Evolutionary conservation across 768 basidiomycete genomes (phyloP), one percentile per base, ranked within the genome.

Genomic region (Naganishia friedmannii): DNA sequence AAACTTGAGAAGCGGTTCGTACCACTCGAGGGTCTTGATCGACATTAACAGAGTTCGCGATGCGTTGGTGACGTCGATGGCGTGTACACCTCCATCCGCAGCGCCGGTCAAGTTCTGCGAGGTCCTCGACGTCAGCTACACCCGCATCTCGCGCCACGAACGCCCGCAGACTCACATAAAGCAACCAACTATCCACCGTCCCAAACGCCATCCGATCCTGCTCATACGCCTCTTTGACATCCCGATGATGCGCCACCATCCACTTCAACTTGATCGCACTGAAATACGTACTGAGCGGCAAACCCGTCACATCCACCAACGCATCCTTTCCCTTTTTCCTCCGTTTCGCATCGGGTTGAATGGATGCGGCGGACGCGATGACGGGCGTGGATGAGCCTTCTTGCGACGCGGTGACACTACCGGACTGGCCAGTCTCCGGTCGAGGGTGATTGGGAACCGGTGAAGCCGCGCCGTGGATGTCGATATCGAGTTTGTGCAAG

Each of bases 231-330:
- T 86, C 84, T 39, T 84, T 81, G 67, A 98, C 92, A 34, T 88
- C 86, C 3, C 85, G 84, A 77, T 89, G 82, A 78, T 97, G 88
- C 79, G 95, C 90, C 72, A 95, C 87, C 90, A 99, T 92, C 95
- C 95, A 99, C 54, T 90, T 87, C 72, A 96, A 85, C 83, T 97
- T 98, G 80, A 96, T 89, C 21, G 90, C 95, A 28, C 94, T 96
- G 83, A 99, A 99, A 83, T 99, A 99, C 0, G 95, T 98, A 19
- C 94, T 96, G 9, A 97, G 85, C n/a, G 90, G 91, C 46, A 96
- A 86, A 39, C 94, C 94, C 57, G 93, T 94, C 71, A 78, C 70
- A 69, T 79, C 78, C 9, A 78, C 78, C 60, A 78, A 58, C 17
- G 74, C 74, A 65, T 77, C 78, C 51, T 75, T 77, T 13, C 77